Base-by-base conservation (phyloP, 805 yeast species). In the Yarrowia deformans region DNA sequence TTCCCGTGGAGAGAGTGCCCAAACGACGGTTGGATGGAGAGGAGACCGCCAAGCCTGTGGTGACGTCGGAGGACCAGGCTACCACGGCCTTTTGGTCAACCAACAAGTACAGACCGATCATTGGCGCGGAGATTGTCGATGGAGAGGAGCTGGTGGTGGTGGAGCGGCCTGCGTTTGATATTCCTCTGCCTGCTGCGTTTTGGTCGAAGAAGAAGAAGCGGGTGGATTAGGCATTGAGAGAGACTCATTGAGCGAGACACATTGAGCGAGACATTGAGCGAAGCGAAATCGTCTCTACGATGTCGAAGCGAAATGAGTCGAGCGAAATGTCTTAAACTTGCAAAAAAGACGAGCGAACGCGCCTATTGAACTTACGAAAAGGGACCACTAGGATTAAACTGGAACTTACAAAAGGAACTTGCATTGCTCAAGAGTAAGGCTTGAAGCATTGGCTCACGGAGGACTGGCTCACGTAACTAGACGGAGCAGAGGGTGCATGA, bases 31-130 rank as follows among this genome's bases (percentile, higher is more conserved):
- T 85, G 73, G 81, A 77, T 63, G 81, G 81, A 68, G 80, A 80
- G 7, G 81, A 63, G 39, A 81, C 68, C 81, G 78, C 67, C 82
- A 81, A 64, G 23, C 61, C 61, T 23, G 29, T 4, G 12, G 50
- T 23, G 13, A 13, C 52, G 3, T 29, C 52, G 8, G 61, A 32
- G 23, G 77, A 75, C 45, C 77, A 74, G 35, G 72, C 71, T n/a
- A 72, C 70, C 5, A 76, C 77, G 32, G 78, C 78, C 18, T 93
- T 88, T 78, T 92, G 93, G 88, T 78, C 90, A 70, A 88, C 94
- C 4, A 84, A 84, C 60, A 90, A 90, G 74, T 93, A 90, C 77
- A 85, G 88, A 73, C 90, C 94, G 19, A 79, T 93, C 43, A 79
- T 93, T 70, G 84, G 80, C 71, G 93, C 87, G 13, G 89, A 83